phyloP scores from a whole-genome alignment of 2,329 filamentous ascomycete species.

The Calonectria montana region DNA sequence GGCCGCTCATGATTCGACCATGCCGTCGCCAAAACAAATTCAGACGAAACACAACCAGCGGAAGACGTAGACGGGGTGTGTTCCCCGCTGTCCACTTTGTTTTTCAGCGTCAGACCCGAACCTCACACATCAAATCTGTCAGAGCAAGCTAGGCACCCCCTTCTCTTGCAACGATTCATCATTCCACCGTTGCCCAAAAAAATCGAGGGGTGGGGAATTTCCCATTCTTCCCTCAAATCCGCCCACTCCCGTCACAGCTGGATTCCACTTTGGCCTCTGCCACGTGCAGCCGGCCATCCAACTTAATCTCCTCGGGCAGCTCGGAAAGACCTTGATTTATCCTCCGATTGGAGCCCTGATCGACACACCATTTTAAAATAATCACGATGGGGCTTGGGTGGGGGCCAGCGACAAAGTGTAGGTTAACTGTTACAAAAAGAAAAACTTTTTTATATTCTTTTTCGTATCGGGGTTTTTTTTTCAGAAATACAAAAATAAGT shows the following conservation, averaged over 20 bases:
- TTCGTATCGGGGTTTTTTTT: background rate
- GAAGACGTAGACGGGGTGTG: background rate
- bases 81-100: background rate
- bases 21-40: background rate
- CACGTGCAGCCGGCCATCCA: slow-evolving; percentile 2
- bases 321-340: background rate
- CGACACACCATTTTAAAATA: background rate
- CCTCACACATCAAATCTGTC: too few relatives aligned
- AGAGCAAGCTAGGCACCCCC: too few relatives aligned
- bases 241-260: background rate
- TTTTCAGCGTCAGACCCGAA: background rate
- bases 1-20: background rate
- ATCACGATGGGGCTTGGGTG: background rate
- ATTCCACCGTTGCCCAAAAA: background rate
- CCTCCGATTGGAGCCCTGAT: background rate
- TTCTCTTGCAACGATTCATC: too few relatives aligned
- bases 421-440: background rate
- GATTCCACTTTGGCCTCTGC: background rate
- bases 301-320: background rate
- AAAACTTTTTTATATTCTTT: background rate
- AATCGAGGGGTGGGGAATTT: background rate
- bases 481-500: background rate
- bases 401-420: background rate
- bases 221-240: background rate
- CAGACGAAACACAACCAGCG: background rate